Base-by-base conservation (phyloP, 441 rosid species). In the Erysimum pusillum region DNA sequence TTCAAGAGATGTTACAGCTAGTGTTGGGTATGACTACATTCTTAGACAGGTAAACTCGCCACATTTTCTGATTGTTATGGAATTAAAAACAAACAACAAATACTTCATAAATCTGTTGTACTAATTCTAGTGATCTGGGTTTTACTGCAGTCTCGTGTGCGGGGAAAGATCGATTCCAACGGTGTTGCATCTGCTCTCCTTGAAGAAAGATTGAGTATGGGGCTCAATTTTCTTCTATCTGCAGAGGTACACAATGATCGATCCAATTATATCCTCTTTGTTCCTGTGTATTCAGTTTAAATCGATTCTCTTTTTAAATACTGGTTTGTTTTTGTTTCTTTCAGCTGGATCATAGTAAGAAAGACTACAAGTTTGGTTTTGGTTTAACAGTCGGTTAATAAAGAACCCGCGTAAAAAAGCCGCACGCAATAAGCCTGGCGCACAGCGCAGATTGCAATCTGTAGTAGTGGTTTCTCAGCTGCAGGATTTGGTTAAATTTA, bases 151-250 rank as follows among this genome's bases (percentile, higher is more conserved):
- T 82, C 94, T 79, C 98, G 99, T 62, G 82, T 95, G 32, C 83
- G 99, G 80, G 98, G 99, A 52, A 95, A 91, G 91, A 89, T 95
- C 46, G 99, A 95, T 81, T 93, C 99, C 9, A 95, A 84, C 79
- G 99, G 99, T 18, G 83, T 89, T 65, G 71, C 88, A 18, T 77
- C 98, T 4, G 95, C 99, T 3, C 89, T 80, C 76, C 82, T 95
- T 76, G 98, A 95, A 83, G 99, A 93, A 83, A 84, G 97, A 67
- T 79, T 95, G 81, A 89, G 87, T 78, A 86, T 91, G 95, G 99
- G 99, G 70, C 94, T 95, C 63, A 85, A 80, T 72, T 95, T 95
- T 71, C 80, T 91, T 74, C 89, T 95, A 17, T 95, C 99, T n/a
- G 99, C 99, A 1, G 99, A 93, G 98, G 99, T 95, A 79, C 32